Conservation (phyloP, 139 green algal genomes). For the Nannochloris sp. region DNA sequence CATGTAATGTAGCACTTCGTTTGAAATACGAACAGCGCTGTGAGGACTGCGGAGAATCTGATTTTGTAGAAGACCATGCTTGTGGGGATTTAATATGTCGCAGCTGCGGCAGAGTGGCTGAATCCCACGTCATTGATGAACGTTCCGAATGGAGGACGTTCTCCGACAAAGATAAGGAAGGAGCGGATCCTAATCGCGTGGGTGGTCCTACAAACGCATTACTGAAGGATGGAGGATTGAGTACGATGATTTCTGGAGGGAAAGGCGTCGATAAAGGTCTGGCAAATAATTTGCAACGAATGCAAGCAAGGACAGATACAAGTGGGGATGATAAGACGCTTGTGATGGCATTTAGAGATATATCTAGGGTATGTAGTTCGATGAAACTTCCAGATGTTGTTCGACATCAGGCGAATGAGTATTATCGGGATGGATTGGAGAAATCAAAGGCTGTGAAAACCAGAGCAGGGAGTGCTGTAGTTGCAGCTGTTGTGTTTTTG, state of each 20-base stretch:
- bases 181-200: slow-evolving; percentile 69
- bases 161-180: slow-evolving; percentile 78
- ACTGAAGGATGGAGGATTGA: slow-evolving; percentile 66
- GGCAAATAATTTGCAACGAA: slow-evolving; percentile 12
- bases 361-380: slow-evolving; percentile 42
- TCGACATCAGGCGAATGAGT: slow-evolving; percentile 55
- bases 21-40: slow-evolving; percentile 48
- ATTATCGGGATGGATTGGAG: slow-evolving; percentile 46
- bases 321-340: slow-evolving; percentile 26
- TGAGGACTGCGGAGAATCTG: slow-evolving; percentile 45
- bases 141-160: slow-evolving; percentile 94
- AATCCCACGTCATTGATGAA: slow-evolving; percentile 87
- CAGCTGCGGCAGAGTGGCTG: slow-evolving; percentile 77
- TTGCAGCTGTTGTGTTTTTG: slow-evolving; percentile 76
- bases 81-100: slow-evolving; percentile 69
- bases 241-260: slow-evolving; percentile 60
- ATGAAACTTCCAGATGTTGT: slow-evolving; percentile 50
- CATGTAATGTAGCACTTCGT: slow-evolving; percentile 10
- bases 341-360: slow-evolving; percentile 35
- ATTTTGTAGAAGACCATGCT: slow-evolving; percentile 71
- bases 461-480: slow-evolving; percentile 52
- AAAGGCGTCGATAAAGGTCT: slow-evolving; percentile 28
- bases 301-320: slow-evolving; percentile 21
- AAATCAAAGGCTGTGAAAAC: slow-evolving; percentile 47
- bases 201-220: slow-evolving; percentile 76